Conservation (phyloP, 1,284 basidiomycete species). For the Moniliella sp. region DNA sequence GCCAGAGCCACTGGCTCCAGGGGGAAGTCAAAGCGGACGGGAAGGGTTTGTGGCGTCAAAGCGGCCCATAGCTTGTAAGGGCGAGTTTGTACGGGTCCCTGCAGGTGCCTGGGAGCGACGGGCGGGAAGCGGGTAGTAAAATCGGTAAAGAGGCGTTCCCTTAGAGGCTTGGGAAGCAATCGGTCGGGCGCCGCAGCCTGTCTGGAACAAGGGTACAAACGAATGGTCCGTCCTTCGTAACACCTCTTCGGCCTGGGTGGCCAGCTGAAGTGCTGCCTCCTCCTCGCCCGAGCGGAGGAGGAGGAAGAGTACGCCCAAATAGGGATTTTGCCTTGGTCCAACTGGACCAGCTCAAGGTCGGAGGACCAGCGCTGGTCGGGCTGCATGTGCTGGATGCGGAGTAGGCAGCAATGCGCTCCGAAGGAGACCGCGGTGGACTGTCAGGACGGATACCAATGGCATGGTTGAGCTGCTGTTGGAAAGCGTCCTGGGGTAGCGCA, state of each 20-base stretch:
- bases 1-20: conserved; percentile 96
- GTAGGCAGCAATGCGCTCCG: too few species aligned
- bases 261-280: conserved; percentile 51
- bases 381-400: too few species aligned
- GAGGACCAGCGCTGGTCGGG: conserved; percentile 20
- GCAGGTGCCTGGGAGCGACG: conserved; percentile 39
- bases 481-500: too few species aligned
- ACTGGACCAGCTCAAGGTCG: conserved; percentile 19
- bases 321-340: conserved; percentile 36
- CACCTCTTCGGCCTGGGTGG: conserved; percentile 49
- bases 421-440: too few species aligned
- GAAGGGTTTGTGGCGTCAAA: conserved; percentile 64
- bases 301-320: conserved; percentile 83
- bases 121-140: conserved; percentile 65
- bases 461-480: too few species aligned
- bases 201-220: conserved; percentile 62
- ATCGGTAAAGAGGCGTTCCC: conserved; percentile 62
- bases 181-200: conserved; percentile 45
- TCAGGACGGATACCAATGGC: too few species aligned
- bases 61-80: conserved; percentile 86
- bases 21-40: conserved; percentile 66
- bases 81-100: conserved; percentile 81
- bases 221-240: conserved; percentile 61
- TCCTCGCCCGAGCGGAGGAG: conserved; percentile 65
- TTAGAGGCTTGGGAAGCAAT: conserved; percentile 45